Conservation (phyloP, 345 rosid genomes). For the Stellera chamaejasme region DNA sequence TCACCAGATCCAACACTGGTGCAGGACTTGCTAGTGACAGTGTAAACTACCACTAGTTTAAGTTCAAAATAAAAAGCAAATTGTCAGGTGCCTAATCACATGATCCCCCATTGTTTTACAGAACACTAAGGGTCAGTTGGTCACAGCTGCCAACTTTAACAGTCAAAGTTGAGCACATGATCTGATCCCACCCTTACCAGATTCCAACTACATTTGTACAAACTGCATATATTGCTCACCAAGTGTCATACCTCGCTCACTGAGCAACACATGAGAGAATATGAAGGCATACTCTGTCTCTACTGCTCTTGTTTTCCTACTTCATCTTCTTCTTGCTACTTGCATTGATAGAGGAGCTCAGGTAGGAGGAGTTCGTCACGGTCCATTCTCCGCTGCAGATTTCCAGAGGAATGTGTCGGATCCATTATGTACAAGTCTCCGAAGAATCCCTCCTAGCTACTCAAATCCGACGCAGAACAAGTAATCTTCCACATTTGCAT, state of each 20-base stretch:
- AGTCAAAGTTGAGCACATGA: conserved; percentile 44
- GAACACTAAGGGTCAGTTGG: not conserved
- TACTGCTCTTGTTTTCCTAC: conserved; percentile 20
- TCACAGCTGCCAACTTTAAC: conserved; percentile 14
- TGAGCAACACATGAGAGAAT: not conserved
- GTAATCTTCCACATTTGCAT: conserved; percentile 13
- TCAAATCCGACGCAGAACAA: conserved; percentile 41
- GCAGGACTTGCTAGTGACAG: too few species aligned
- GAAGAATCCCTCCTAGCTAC: conserved; percentile 39
- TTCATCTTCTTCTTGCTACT: conserved; percentile 21
- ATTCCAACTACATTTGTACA: not conserved
- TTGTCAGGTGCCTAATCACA: conserved; percentile 37
- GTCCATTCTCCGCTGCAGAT: conserved; percentile 10
- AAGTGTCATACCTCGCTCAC: not conserved
- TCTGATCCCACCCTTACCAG: conserved; percentile 14
- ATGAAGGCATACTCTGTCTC: not conserved
- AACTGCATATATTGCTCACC: not conserved
- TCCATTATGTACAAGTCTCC: conserved; percentile 27
- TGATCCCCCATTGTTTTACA: conserved; percentile 13
- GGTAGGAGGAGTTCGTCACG: conserved; percentile 18
- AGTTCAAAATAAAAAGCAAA: not conserved
- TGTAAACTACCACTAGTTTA: too few species aligned
- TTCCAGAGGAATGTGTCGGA: conserved; percentile 20
- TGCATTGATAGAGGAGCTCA: conserved; percentile 11
- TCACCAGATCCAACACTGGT: too few species aligned